Percentiles rank a stretch among this genome's conserved stretches.
Conservation (phyloP, 2,329 filamentous ascomycete genomes). For the Aaosphaeria pasadenensis region DNA sequence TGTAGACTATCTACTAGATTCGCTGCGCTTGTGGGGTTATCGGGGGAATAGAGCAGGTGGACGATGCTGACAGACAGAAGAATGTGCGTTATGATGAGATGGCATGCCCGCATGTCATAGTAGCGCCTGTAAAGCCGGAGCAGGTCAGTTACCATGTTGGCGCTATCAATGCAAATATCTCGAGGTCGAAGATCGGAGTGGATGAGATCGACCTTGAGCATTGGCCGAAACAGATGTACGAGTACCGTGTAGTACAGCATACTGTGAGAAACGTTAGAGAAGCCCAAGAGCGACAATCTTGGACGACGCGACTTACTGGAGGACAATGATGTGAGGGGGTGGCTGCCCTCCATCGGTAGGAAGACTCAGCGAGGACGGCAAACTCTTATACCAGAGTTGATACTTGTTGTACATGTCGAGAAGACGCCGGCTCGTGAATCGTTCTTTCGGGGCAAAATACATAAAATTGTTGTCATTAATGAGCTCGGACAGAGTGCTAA, state of each 20-base stretch:
- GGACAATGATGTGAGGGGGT: conserved; percentile 68
- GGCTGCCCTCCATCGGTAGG: conserved; percentile 57
- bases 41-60: conserved; percentile 44
- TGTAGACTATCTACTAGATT: conserved; percentile 43
- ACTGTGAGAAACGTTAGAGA: conserved; percentile 10
- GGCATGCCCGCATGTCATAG: conserved; percentile 42
- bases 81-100: conserved; percentile 38
- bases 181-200: conserved; percentile 62
- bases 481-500: conserved; percentile 70
- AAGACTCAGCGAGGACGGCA: conserved; percentile 63
- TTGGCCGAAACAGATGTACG: conserved; percentile 70
- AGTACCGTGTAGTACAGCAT: conserved; percentile 71
- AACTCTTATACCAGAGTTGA: conserved; percentile 66
- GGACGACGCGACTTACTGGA: conserved; percentile 58
- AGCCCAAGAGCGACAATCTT: background rate
- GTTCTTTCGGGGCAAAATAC: conserved; percentile 67
- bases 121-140: conserved; percentile 42
- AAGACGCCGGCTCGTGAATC: conserved; percentile 62
- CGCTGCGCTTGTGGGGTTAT: conserved; percentile 29
- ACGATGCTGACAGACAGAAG: conserved; percentile 43
- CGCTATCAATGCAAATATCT: conserved; percentile 59
- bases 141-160: conserved; percentile 44
- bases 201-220: conserved; percentile 60
- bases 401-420: conserved; percentile 66
- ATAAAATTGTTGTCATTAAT: conserved; percentile 70